Percentiles rank a stretch among this genome's conserved stretches.
Conservation (phyloP, 345 rosid genomes). For the Heritiera fomes region DNA sequence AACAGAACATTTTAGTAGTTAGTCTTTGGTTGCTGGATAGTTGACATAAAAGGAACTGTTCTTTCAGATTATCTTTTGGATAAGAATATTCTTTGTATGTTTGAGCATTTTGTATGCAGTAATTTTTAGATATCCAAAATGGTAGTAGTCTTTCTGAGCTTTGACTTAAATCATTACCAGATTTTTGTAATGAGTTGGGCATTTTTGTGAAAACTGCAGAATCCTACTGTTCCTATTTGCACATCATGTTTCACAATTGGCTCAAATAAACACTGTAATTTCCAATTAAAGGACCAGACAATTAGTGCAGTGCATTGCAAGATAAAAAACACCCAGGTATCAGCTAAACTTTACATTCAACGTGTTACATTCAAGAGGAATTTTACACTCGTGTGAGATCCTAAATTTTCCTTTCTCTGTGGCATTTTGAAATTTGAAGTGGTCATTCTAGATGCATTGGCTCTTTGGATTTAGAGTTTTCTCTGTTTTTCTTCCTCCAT, state of each 20-base stretch:
- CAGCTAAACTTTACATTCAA: not conserved
- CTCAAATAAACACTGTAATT: slow-evolving; percentile 54
- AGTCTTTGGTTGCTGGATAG: not conserved
- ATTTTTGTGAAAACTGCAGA: slow-evolving; percentile 43
- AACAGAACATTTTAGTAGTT: not conserved
- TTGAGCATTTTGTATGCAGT: not conserved
- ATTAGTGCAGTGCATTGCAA: slow-evolving; percentile 54
- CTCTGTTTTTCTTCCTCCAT: not conserved
- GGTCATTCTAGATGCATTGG: slow-evolving; percentile 8
- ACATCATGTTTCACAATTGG: slow-evolving; percentile 53
- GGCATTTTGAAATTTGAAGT: not conserved
- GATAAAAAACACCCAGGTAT: slow-evolving; percentile 70
- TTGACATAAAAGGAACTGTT: not conserved
- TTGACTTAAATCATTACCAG: not conserved
- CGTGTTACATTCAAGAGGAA: not conserved
- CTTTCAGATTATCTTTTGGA: slow-evolving; percentile 3
- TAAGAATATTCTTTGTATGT: not conserved
- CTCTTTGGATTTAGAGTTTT: slow-evolving; percentile 10
- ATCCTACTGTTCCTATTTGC: slow-evolving; percentile 51
- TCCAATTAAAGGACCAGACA: slow-evolving; percentile 49
- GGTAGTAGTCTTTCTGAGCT: not conserved
- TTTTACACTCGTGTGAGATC: not conserved
- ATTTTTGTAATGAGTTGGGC: not conserved
- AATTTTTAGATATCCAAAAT: not conserved
- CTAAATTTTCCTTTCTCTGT: not conserved